Percentiles rank a stretch among this genome's conserved stretches.
phyloP scores from a whole-genome alignment of 1,284 basidiomycete species.

The Waitea zeae region DNA sequence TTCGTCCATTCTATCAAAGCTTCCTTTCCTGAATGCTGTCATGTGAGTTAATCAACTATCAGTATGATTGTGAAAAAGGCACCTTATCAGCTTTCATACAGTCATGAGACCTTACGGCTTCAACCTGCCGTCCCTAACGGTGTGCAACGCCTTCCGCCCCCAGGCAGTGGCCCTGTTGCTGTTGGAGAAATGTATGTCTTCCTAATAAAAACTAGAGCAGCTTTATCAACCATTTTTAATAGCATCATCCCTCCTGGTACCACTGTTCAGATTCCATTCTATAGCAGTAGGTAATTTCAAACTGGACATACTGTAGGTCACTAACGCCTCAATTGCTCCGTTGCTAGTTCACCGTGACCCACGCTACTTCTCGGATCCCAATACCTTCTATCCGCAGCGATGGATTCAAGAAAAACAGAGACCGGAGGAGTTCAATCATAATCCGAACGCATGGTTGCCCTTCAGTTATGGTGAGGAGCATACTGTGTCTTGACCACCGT shows the following conservation, averaged over 20 bases:
- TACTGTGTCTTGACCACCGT: conserved; percentile 3
- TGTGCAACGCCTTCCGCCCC: conserved; percentile 23
- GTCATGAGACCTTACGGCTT: conserved; percentile 40
- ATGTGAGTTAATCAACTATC: neutral
- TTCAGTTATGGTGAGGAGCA: conserved; percentile 13
- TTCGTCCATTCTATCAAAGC: no score
- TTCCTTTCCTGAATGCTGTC: neutral
- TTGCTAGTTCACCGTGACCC: conserved; percentile 14
- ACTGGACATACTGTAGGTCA: neutral
- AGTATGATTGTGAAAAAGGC: neutral
- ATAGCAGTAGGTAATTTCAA: conserved; percentile 10
- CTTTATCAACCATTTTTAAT: conserved; percentile 7
- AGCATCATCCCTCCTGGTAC: neutral
- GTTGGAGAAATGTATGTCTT: no score
- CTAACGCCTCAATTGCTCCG: neutral
- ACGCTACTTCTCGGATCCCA: conserved; percentile 14
- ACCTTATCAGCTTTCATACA: no score
- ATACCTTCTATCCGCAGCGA: conserved; percentile 15
- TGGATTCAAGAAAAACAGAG: conserved; percentile 10
- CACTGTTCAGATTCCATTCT: neutral
- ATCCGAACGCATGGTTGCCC: conserved; percentile 13
- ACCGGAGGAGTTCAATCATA: conserved; percentile 9
- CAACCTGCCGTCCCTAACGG: conserved; percentile 32
- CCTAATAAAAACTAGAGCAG: conserved; percentile 7
- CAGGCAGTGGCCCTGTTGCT: no score